Conservation (phyloP, 2,329 filamentous ascomycete genomes). For the Mycogone perniciosa region DNA sequence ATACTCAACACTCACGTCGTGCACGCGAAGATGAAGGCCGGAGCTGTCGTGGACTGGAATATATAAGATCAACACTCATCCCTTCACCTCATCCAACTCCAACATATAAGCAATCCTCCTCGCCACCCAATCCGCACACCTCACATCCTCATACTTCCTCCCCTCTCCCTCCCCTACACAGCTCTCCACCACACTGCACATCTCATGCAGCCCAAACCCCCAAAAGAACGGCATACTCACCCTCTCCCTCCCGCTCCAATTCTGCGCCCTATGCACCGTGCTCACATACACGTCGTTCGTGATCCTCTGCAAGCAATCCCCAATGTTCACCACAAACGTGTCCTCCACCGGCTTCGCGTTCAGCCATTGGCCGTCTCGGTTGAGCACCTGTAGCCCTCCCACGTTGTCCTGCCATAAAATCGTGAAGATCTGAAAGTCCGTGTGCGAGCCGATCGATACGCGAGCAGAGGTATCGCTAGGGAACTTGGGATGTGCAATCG, state of each 20-base stretch:
- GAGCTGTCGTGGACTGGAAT: no score
- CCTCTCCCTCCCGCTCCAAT: slow-evolving; percentile 31
- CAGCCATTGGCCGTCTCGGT: slow-evolving; percentile 35
- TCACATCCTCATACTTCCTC: slow-evolving; percentile 33
- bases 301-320: slow-evolving; percentile 44
- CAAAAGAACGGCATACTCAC: slow-evolving; percentile 44
- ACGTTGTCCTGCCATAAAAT: slow-evolving; percentile 38
- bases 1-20: no score
- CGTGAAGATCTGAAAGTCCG: slow-evolving; percentile 47
- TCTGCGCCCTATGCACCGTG: slow-evolving; percentile 43
- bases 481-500: slow-evolving; percentile 12
- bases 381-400: slow-evolving; percentile 39
- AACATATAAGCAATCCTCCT: slow-evolving; percentile 29
- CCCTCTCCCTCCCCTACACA: slow-evolving; percentile 29
- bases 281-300: slow-evolving; percentile 44
- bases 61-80: not conserved
- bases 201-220: slow-evolving; percentile 35
- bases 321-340: slow-evolving; percentile 47
- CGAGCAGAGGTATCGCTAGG: slow-evolving; percentile 2
- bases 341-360: slow-evolving; percentile 33
- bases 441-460: slow-evolving; percentile 44
- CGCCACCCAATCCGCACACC: slow-evolving; percentile 34
- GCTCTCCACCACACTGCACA: slow-evolving; percentile 33
- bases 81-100: slow-evolving; percentile 1
- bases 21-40: no score